A percentile compares a stretch with the other conserved stretches of the same genome.
Conservation (phyloP, 805 yeast genomes). For the Candida awuae region DNA sequence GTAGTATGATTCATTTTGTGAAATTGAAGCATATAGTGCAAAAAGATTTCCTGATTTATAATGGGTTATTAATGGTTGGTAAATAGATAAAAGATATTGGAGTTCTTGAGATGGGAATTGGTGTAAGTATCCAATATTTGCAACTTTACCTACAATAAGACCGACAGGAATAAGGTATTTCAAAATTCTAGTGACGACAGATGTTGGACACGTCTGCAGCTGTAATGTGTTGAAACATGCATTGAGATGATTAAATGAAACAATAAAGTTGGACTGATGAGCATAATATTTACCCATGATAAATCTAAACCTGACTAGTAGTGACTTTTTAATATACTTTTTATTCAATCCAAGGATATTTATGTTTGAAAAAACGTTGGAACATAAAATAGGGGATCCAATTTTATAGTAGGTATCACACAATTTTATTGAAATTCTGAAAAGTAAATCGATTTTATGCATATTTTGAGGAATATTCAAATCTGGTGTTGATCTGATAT, state of each 20-base stretch:
- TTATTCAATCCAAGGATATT: slow-evolving; percentile 41
- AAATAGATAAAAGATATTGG: slow-evolving; percentile 23
- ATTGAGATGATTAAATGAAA: slow-evolving; percentile 39
- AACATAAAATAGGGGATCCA: slow-evolving; percentile 49
- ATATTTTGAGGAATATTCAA: slow-evolving; percentile 26
- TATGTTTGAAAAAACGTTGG: slow-evolving; percentile 55
- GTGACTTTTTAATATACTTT: slow-evolving; percentile 33
- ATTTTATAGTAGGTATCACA: slow-evolving; percentile 47
- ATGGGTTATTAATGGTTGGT: slow-evolving; percentile 30
- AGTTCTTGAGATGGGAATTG: background rate
- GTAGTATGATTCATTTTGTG: slow-evolving; percentile 32
- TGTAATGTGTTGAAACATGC: slow-evolving; percentile 37
- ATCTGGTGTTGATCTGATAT: slow-evolving; percentile 39
- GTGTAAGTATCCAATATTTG: slow-evolving; percentile 28
- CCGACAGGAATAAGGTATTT: slow-evolving; percentile 45
- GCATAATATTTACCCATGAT: slow-evolving; percentile 46
- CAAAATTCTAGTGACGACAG: slow-evolving; percentile 28
- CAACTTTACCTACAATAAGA: slow-evolving; percentile 43
- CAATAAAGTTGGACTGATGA: slow-evolving; percentile 42
- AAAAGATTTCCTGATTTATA: slow-evolving; percentile 37
- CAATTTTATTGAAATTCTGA: slow-evolving; percentile 41
- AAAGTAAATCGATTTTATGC: slow-evolving; percentile 37
- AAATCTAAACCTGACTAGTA: slow-evolving; percentile 45
- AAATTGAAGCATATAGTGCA: slow-evolving; percentile 28
- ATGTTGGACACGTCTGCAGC: slow-evolving; percentile 1